A percentile compares a stretch with the other conserved stretches of the same genome.
Conservation (phyloP, 31 red algal genomes). For the Odonthalia washingtoniensis region DNA sequence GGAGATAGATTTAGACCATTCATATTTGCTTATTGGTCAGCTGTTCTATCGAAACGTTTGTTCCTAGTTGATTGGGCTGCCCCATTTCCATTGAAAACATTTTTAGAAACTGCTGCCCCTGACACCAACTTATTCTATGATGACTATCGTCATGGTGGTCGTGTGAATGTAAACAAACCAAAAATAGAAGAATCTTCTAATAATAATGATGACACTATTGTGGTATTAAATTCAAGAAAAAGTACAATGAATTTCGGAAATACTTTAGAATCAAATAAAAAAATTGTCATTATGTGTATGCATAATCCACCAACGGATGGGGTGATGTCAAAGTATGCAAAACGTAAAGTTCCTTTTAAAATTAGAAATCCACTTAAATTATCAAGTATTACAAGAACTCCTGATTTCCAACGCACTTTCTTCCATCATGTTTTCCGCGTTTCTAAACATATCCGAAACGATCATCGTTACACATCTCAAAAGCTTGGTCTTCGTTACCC, state of each 20-base stretch:
- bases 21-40: constrained; percentile 49
- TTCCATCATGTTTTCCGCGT: constrained; percentile 39
- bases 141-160: neutral
- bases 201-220: neutral
- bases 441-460: neutral
- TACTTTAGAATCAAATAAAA: constrained; percentile 18
- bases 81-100: constrained; percentile 35
- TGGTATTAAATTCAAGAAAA: neutral
- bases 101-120: constrained; percentile 1
- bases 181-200: neutral
- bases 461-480: neutral
- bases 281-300: constrained; percentile 15
- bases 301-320: constrained; percentile 1
- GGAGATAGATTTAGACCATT: constrained; percentile 42
- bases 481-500: neutral
- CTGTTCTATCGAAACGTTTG: constrained; percentile 42
- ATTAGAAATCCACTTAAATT: neutral
- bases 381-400: neutral
- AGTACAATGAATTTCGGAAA: neutral
- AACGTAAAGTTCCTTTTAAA: neutral
- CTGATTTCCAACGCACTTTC: neutral
- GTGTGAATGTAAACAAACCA: neutral
- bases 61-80: constrained; percentile 57
- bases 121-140: constrained; percentile 40
- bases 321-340: neutral